Evolutionary conservation across 2,329 filamentous ascomycete genomes (phyloP), one percentile per base, ranked within the genome.

Genomic region (Beauveria caledonica): DNA sequence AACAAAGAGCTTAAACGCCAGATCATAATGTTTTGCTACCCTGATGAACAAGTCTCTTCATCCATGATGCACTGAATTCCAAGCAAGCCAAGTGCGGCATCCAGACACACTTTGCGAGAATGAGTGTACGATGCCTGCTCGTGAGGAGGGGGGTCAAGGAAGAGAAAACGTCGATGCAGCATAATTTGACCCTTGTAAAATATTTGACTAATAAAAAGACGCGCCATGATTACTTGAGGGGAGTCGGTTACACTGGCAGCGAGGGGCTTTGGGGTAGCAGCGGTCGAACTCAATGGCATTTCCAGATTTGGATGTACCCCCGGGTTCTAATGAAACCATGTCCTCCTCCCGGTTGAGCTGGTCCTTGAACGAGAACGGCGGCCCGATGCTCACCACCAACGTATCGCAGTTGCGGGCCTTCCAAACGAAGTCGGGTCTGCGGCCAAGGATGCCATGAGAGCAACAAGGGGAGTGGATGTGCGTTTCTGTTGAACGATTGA

Each of bases 1-100:
- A 66, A 61, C 23, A 63, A 64, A 11, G 65, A 66, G 2, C 59
- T 62, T n/a, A 66, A 51, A 1, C 65, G 9, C 10, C 19, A 23
- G 5, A 19, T 10, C 19, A 46, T 9, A 3, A 8, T 25, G 19
- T 46, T 10, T 11, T 25, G 9, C 44, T 46, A 21, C 7, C 44
- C 44, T 10, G 9, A 6, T 8, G 19, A 10, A 11, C 19, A 23
- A 10, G 10, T 46, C 7, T 46, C 9, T 21, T 46, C 44, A 15
- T 46, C 44, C 19, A 46, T 9, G 9, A 46, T 46, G 9, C 3
- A 13, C 9, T 46, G 44, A 4, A 46, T 21, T 17, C 13, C 44
- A 5, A 25, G 44, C 4, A 23, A 11, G 7, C 19, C 2, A 10
- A 25, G 13, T 5, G 44, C 19, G 9, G 44, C 44, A 23, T 46